Base-by-base conservation (phyloP, 331 rosid species). In the Ulmus americana region DNA sequence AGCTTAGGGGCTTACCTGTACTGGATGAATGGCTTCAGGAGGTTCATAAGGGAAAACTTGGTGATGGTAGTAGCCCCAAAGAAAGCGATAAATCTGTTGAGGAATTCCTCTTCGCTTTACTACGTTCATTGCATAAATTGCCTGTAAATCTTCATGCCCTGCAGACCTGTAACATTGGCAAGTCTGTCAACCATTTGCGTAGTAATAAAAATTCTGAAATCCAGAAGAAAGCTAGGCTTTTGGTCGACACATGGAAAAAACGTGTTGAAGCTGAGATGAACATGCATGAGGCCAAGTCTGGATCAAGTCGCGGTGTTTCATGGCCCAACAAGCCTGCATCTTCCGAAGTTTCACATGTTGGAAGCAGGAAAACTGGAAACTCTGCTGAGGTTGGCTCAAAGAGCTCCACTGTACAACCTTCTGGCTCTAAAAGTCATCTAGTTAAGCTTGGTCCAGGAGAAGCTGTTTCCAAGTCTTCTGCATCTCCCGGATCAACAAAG, bases 11-110 rank as follows among this genome's bases (percentile, higher is more conserved):
- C 58, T 76, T 91, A 70, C 86, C 85, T 57, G 90, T 91, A 63
- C 77, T 88, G 12, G 91, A 91, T 48, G 96, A 86, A 65, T 91
- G 97, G 97, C 91, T 91, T 59, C 97, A 88, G 58, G 97, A 91
- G 82, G 88, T 77, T 51, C 97, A 86, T 60, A 88, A 84, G 69
- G 95, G 96, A 8, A 91, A 88, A 74, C 50, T 74, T 65, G 95
- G 96, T 28, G 89, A 85, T 75, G 81, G 77, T 56, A 75, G 69
- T 74, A 50, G 55, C 45, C 49, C 79, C 48, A 86, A 81, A 71
- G 95, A 90, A 55, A 55, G 75, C 2, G 97, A 91, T 3, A 91
- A 84, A 77, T 72, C 85, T 56, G 80, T 81, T 45, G 97, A 87
- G 73, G 97, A 88, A 13, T 91, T 91, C 74, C 83, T 91, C 45